Conservation (phyloP, 257 asterid species). For the Coffea eugenioides region DNA sequence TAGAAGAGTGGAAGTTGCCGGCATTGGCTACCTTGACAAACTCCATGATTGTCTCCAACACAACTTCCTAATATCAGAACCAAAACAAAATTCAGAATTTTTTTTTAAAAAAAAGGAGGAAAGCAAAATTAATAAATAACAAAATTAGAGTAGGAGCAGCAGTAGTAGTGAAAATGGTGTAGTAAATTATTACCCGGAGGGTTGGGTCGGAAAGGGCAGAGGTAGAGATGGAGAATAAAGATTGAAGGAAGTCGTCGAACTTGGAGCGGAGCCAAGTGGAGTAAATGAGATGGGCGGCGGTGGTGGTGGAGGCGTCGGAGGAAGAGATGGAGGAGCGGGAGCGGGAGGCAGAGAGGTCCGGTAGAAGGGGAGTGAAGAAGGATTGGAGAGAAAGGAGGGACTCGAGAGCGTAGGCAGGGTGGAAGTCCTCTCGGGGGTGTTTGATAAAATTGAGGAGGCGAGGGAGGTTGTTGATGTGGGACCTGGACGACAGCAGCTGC, state of each 20-base stretch:
- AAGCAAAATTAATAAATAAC: no score
- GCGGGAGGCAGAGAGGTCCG: conserved; percentile 46
- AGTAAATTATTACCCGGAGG: conserved; percentile 40
- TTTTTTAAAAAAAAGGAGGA: neutral
- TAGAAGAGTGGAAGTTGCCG: conserved; percentile 73
- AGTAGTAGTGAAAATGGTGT: no score
- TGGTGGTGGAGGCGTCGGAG: neutral
- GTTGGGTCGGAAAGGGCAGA: conserved; percentile 49
- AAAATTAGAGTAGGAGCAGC: no score
- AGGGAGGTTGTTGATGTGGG: conserved; percentile 74
- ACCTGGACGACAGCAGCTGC: conserved; percentile 63
- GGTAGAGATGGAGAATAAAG: conserved; percentile 42
- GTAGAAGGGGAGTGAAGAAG: conserved; percentile 74
- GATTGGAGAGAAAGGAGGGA: conserved; percentile 79
- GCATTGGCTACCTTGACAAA: conserved; percentile 80
- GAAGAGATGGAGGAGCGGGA: conserved; percentile 13
- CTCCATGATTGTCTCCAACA: conserved; percentile 77
- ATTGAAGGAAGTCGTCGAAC: conserved; percentile 53
- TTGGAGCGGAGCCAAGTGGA: conserved; percentile 74
- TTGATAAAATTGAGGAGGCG: conserved; percentile 52
- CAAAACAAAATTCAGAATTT: neutral
- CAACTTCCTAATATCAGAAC: conserved; percentile 55
- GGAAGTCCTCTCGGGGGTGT: no score
- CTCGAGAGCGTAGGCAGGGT: conserved; percentile 45
- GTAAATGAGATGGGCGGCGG: conserved; percentile 50